Conservation (phyloP, 306 rosid genomes). For the Lathyrus tuberosus region DNA sequence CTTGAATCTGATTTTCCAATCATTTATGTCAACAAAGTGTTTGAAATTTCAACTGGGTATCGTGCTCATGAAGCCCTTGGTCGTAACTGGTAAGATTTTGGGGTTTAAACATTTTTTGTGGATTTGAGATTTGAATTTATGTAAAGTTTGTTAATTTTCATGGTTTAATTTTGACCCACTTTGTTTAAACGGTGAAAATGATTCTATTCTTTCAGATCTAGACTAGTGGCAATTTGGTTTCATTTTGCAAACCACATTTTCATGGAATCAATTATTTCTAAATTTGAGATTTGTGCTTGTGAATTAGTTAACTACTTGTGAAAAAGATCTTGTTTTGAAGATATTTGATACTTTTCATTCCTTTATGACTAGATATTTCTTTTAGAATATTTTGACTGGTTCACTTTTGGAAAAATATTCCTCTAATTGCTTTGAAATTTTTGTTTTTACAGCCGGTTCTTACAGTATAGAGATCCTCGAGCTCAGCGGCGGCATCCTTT, state of each 20-base stretch:
- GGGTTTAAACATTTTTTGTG: constrained; percentile 24
- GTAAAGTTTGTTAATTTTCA: constrained; percentile 10
- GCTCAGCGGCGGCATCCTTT: constrained; percentile 95
- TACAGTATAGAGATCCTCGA: constrained; percentile 88
- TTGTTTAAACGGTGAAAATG: constrained; percentile 26
- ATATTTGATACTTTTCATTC: constrained; percentile 20
- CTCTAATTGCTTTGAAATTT: constrained; percentile 27
- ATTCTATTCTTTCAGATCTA: constrained; percentile 44
- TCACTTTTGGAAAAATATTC: background rate
- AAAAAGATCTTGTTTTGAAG: constrained; percentile 15
- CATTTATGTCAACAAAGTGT: constrained; percentile 90
- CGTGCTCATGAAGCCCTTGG: constrained; percentile 95
- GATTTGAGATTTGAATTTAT: background rate
- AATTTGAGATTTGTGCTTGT: constrained; percentile 23
- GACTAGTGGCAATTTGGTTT: constrained; percentile 12
- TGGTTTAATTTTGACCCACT: constrained; percentile 5
- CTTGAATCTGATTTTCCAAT: constrained; percentile 87
- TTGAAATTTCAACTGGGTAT: constrained; percentile 85
- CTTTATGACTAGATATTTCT: constrained; percentile 6
- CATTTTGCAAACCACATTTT: constrained; percentile 30
- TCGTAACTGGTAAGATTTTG: constrained; percentile 69
- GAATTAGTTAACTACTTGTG: background rate
- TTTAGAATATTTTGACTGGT: constrained; percentile 18
- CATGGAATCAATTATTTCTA: constrained; percentile 14
- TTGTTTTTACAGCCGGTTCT: constrained; percentile 79